Percentiles rank a stretch among this genome's conserved stretches.
phyloP scores from a whole-genome alignment of 352 stramenopile species.

The Globisporangium alternatum region DNA sequence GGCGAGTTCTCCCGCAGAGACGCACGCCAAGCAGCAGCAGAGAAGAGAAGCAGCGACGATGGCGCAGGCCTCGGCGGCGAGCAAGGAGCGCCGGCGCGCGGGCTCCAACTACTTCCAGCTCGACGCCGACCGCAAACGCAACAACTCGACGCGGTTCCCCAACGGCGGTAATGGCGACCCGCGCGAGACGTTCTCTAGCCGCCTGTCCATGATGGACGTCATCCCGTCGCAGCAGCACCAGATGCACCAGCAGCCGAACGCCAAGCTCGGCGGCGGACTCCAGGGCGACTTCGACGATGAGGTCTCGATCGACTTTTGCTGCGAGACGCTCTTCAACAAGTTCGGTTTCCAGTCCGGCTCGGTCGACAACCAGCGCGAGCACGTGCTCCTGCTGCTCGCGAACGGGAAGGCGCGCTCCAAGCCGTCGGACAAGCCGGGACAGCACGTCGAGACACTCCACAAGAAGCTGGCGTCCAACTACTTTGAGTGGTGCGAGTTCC shows the following conservation, averaged over 20 bases:
- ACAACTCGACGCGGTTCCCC: constrained; percentile 31
- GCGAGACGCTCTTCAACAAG: constrained; percentile 65
- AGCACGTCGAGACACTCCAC: constrained; percentile 54
- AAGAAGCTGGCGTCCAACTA: constrained; percentile 71
- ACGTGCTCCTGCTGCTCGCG: constrained; percentile 66
- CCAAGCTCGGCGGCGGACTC: constrained; percentile 35
- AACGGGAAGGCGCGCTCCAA: constrained; percentile 66
- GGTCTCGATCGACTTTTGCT: constrained; percentile 70
- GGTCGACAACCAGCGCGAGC: constrained; percentile 75
- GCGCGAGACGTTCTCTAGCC: constrained; percentile 53
- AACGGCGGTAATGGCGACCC: constrained; percentile 31
- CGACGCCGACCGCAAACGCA: constrained; percentile 73
- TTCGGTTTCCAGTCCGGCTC: constrained; percentile 74
- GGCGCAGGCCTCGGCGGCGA: constrained; percentile 12
- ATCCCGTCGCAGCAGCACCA: constrained; percentile 30
- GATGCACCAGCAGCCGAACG: constrained; percentile 24
- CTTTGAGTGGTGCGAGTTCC: constrained; percentile 58
- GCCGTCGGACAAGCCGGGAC: constrained; percentile 33
- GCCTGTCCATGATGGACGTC: constrained; percentile 71
- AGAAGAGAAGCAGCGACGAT: constrained; percentile 2
- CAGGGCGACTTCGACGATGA: constrained; percentile 74
- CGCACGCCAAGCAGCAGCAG: neutral
- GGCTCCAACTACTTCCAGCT: constrained; percentile 86
- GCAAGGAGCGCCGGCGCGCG: constrained; percentile 57
- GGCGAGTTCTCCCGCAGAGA: neutral